Evolutionary conservation across 2,329 filamentous ascomycete species (phyloP), one percentile per base, ranked within the genome.

Genomic region (Nothopassalora personata): DNA sequence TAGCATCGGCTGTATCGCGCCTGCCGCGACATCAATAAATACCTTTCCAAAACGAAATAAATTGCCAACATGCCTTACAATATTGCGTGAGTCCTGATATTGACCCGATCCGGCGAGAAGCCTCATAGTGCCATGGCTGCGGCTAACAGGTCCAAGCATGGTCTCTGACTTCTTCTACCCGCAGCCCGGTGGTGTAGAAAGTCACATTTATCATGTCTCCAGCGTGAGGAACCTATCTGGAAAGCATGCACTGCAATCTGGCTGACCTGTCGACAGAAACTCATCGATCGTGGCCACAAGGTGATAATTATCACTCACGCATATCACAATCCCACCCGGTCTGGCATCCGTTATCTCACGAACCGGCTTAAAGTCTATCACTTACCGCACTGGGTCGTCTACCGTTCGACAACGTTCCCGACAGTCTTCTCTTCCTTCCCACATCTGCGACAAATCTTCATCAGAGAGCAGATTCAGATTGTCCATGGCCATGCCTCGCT

Each of bases 121-220:
- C 8, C 18, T 34, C 3, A 30, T 18, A 15, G 47, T n/a, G 9
- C 6, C 23, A 28, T 28, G 33, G 19, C n/a, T 36, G 10, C 18
- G n/a, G 31, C 60, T 73, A 57, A 74, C 68, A 59, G 9, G 28
- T 11, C 58, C 11, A 66, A 86, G 83, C 60, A 99, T 99, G 94
- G 90, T 97, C 74, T 92, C 93, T 83, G 94, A 99, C 81, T 97
- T 96, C 83, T 99, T 99, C 86, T 99, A 95, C 73, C 94, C 94
- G 13, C 93, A 97, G 71, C 93, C 94, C 54, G 83, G 94, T 72
- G 94, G 94, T 68, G 86, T 99, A 65, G 94, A 99, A 79, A 96
- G 91, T 75, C 94, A 99, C 77, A 97, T 99, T 69, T 99, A 99
- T 79, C 94, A 99, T 75, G 81, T 99, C 45, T 94, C 93, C 33